phyloP scores from a whole-genome alignment of 345 rosid species.

The Populus euphratica region DNA sequence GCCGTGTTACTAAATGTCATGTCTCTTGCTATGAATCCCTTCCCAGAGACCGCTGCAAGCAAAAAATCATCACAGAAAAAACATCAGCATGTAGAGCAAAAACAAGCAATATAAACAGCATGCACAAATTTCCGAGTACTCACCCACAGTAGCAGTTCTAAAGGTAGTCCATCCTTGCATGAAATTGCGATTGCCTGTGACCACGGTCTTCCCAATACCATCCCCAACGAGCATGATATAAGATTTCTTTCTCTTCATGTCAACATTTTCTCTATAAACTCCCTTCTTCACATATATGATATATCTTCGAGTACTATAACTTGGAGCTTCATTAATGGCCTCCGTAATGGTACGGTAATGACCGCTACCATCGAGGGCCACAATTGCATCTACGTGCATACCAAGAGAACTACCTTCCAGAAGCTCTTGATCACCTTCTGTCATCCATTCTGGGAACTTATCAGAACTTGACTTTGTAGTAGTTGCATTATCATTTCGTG shows the following conservation, averaged over 20 bases:
- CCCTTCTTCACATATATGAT: constrained; percentile 30
- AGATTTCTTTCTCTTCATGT: constrained; percentile 32
- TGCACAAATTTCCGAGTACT: neutral
- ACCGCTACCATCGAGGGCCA: constrained; percentile 28
- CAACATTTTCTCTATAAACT: constrained; percentile 27
- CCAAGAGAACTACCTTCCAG: constrained; percentile 1
- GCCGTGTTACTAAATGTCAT: constrained; percentile 29
- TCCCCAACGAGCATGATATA: constrained; percentile 30
- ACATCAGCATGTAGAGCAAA: neutral
- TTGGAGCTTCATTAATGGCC: constrained; percentile 28
- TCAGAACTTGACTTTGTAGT: constrained; percentile 1
- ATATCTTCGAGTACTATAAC: constrained; percentile 15
- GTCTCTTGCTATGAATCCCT: constrained; percentile 31
- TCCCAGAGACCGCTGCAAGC: constrained; percentile 22
- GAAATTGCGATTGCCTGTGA: constrained; percentile 25
- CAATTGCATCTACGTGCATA: constrained; percentile 24
- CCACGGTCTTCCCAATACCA: constrained; percentile 29
- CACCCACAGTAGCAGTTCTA: constrained; percentile 32
- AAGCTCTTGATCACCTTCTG: constrained; percentile 46
- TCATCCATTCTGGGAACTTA: constrained; percentile 58
- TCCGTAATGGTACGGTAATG: constrained; percentile 23
- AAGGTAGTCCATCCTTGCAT: constrained; percentile 37
- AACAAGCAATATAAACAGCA: neutral
- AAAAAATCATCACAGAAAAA: neutral
- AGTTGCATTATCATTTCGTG: constrained; percentile 13